Conservation (phyloP, 352 stramenopile genomes). For the Globisporangium cederbergense region DNA sequence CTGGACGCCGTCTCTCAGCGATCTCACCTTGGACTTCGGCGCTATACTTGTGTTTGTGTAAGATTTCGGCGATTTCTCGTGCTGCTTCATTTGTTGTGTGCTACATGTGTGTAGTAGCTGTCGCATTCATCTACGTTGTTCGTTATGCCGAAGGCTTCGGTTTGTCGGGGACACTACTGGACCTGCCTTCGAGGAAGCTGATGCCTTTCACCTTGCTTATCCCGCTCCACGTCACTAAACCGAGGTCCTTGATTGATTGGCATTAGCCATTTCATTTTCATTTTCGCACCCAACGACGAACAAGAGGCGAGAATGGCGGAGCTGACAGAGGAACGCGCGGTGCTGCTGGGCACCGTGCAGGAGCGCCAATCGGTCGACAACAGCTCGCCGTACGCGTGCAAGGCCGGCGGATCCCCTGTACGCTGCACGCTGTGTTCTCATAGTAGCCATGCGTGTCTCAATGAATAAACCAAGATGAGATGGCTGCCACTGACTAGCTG, state of each 20-base stretch:
- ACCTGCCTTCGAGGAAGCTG: too few species aligned
- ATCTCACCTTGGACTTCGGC: too few species aligned
- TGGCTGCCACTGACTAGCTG: neutral
- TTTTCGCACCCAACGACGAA: neutral
- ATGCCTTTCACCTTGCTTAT: too few species aligned
- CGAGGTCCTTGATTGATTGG: neutral
- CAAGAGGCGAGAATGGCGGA: conserved; percentile 22
- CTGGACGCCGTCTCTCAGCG: too few species aligned
- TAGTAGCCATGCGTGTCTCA: neutral
- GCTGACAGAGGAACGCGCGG: conserved; percentile 34
- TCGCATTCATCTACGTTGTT: too few species aligned
- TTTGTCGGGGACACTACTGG: too few species aligned
- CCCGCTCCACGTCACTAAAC: too few species aligned
- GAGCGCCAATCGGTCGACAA: conserved; percentile 66
- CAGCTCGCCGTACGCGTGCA: conserved; percentile 66
- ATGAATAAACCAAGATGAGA: neutral
- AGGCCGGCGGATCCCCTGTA: conserved; percentile 72
- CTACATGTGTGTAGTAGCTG: too few species aligned
- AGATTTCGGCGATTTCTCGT: too few species aligned
- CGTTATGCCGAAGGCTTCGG: too few species aligned
- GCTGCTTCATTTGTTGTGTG: too few species aligned
- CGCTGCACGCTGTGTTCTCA: conserved; percentile 7
- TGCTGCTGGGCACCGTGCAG: conserved; percentile 71
- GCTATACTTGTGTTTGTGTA: too few species aligned
- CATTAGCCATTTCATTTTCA: neutral